phyloP scores from a whole-genome alignment of 495 filamentous ascomycete species.

The Evansstolkia leycettana region DNA sequence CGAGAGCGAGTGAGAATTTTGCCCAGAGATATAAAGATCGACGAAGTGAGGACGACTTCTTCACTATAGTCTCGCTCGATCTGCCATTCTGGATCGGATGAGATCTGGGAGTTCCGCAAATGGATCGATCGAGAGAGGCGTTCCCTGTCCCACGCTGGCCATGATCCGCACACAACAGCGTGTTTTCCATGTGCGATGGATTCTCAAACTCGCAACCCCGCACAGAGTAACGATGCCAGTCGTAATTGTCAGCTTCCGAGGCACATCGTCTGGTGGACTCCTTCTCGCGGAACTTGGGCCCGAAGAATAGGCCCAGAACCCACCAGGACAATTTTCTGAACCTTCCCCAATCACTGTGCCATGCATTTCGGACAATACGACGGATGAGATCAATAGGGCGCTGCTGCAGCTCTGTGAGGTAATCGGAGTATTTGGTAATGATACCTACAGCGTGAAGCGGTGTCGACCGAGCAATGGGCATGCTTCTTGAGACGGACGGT shows the following conservation, averaged over 20 bases:
- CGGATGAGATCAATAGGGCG: slow-evolving; percentile 1
- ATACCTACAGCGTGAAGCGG: too few relatives aligned
- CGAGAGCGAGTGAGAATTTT: slow-evolving; percentile 18
- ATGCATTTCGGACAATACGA: slow-evolving; percentile 15
- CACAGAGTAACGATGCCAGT: background rate
- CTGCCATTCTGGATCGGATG: too few relatives aligned
- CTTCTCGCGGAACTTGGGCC: background rate
- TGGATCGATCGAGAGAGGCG: too few relatives aligned
- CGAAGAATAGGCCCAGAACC: slow-evolving; percentile 6
- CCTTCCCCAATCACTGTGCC: slow-evolving; percentile 4
- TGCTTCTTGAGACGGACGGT: background rate
- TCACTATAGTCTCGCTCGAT: too few relatives aligned
- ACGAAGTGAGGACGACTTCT: background rate
- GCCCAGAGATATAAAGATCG: slow-evolving; percentile 13
- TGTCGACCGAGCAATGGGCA: too few relatives aligned
- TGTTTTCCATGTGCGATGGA: background rate
- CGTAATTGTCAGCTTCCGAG: background rate
- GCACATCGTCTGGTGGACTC: background rate
- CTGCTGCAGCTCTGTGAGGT: background rate
- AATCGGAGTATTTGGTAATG: background rate
- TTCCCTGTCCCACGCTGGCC: too few relatives aligned
- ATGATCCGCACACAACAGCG: too few relatives aligned
- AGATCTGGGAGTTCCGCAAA: too few relatives aligned
- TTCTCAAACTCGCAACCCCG: background rate
- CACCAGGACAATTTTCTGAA: slow-evolving; percentile 7